These are phyloP conservation scores for Penicillium malachiteum DNA, from an alignment of 495 filamentous ascomycete genomes.

Conservation along the genomic window DNA sequence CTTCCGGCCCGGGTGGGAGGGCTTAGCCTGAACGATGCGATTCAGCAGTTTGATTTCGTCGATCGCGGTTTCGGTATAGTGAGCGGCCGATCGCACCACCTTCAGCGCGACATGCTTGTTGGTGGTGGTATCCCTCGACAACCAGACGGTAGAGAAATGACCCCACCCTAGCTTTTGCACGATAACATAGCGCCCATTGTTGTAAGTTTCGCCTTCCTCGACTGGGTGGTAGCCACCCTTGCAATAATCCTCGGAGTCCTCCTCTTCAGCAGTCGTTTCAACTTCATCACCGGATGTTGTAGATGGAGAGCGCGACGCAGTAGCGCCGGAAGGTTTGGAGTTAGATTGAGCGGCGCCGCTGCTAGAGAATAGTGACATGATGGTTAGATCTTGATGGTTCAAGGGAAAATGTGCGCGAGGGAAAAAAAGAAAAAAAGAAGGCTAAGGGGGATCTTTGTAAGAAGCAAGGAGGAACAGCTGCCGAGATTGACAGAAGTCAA, in stretches of 20 bases:
- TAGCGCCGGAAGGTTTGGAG: conserved; percentile 34
- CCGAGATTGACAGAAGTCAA: conserved; percentile 14
- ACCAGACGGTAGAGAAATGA: conserved; percentile 98
- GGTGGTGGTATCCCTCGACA: conserved; percentile 86
- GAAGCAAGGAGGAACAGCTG: background rate
- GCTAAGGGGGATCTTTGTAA: conserved; percentile 7
- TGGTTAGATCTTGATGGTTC: background rate
- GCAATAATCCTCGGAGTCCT: conserved; percentile 98
- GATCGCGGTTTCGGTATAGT: conserved; percentile 98
- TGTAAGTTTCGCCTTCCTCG: conserved; percentile 90
- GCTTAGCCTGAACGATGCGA: conserved; percentile 93
- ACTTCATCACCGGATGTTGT: conserved; percentile 83
- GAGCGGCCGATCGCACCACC: conserved; percentile 93
- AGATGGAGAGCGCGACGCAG: conserved; percentile 72
- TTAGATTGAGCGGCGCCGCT: conserved; percentile 39
- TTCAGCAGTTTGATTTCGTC: conserved; percentile 98
- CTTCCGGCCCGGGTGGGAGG: conserved; percentile 84
- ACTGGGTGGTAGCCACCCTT: conserved; percentile 98
- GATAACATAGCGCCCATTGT: conserved; percentile 93
- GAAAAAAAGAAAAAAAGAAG: too few species aligned
- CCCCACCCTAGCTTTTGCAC: conserved; percentile 98
- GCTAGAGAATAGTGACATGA: conserved; percentile 16
- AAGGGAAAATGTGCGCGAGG: too few species aligned
- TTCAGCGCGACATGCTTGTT: conserved; percentile 96
- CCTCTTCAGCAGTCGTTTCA: conserved; percentile 94